Evolutionary conservation across 352 stramenopile species (phyloP).

Genomic region (Phytophthora quininea): DNA sequence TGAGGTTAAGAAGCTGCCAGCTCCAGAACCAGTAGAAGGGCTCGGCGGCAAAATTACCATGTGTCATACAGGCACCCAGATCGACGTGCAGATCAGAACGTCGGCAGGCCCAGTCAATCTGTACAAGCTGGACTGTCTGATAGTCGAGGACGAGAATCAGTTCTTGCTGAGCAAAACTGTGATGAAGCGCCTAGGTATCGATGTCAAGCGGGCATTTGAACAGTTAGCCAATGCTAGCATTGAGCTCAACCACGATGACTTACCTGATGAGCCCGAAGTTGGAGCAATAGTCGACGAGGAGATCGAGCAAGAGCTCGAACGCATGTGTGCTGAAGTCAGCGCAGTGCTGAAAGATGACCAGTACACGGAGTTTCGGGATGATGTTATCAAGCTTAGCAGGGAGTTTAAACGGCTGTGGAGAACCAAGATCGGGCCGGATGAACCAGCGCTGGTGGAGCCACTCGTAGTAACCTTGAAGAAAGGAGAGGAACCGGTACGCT

Average conservation of each 20-base stretch:
- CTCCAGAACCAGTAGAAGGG: not conserved
- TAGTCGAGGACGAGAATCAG: conserved; percentile 1
- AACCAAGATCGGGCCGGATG: not conserved
- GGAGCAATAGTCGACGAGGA: not conserved
- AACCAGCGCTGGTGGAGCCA: conserved; percentile 5
- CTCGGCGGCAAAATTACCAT: not conserved
- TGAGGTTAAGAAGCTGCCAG: no score
- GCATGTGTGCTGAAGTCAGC: conserved; percentile 3
- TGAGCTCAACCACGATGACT: conserved; percentile 6
- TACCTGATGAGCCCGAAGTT: conserved; percentile 12
- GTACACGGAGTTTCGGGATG: not conserved
- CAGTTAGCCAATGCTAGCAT: not conserved
- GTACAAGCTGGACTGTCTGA: conserved; percentile 10
- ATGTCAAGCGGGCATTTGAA: conserved; percentile 19
- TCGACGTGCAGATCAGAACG: conserved; percentile 16
- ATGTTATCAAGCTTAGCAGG: conserved; percentile 2
- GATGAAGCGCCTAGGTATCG: conserved; percentile 17
- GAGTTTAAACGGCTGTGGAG: conserved; percentile 1
- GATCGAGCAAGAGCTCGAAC: conserved; percentile 1
- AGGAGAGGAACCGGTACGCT: not conserved
- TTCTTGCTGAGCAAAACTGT: conserved; percentile 8
- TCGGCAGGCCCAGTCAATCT: conserved; percentile 17
- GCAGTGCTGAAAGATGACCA: conserved; percentile 6
- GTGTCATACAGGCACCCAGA: not conserved
- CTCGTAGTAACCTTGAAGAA: conserved; percentile 6